Percentiles rank a stretch among this genome's conserved stretches.
phyloP scores from a whole-genome alignment of 2,329 filamentous ascomycete genomes.

The Westerdykella aurantiaca region DNA sequence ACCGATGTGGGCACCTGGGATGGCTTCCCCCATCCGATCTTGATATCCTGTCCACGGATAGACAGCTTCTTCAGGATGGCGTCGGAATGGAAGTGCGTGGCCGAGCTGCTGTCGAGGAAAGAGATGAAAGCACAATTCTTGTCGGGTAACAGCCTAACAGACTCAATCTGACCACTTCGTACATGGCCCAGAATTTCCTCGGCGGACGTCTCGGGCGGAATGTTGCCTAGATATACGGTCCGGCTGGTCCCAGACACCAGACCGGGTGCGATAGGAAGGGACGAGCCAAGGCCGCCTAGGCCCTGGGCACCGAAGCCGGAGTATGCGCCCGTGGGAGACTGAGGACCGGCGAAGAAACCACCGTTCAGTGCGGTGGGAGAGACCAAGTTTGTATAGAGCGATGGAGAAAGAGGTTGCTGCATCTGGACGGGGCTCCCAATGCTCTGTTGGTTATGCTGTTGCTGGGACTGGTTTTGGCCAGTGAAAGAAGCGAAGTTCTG shows the following conservation, averaged over 20 bases:
- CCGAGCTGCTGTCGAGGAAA: conserved; percentile 94
- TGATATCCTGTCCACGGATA: conserved; percentile 98
- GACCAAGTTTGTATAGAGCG: conserved; percentile 77
- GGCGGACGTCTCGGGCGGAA: conserved; percentile 92
- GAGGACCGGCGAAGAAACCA: conserved; percentile 72
- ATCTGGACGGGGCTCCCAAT: conserved; percentile 70
- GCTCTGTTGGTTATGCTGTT: conserved; percentile 56
- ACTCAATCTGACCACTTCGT: conserved; percentile 95
- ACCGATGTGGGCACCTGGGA: conserved; percentile 97
- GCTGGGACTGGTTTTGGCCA: conserved; percentile 52
- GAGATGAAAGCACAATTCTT: conserved; percentile 99
- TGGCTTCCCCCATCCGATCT: conserved; percentile 98
- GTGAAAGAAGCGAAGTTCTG: conserved; percentile 70
- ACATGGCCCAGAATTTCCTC: conserved; percentile 97
- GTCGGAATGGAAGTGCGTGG: conserved; percentile 98
- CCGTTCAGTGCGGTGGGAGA: conserved; percentile 79
- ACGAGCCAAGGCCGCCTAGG: conserved; percentile 63
- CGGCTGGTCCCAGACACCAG: conserved; percentile 86
- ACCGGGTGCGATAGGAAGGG: conserved; percentile 69
- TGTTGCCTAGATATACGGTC: conserved; percentile 96
- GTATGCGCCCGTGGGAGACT: conserved; percentile 79
- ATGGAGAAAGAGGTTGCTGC: conserved; percentile 66
- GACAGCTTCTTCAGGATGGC: conserved; percentile 99
- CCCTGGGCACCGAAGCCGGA: conserved; percentile 56
- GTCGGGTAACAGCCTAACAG: conserved; percentile 90